A percentile compares a stretch with the other conserved stretches of the same genome.
Conservation (phyloP, 225 moss, liverwort and hornwort genomes). For the Ulota crispa region DNA sequence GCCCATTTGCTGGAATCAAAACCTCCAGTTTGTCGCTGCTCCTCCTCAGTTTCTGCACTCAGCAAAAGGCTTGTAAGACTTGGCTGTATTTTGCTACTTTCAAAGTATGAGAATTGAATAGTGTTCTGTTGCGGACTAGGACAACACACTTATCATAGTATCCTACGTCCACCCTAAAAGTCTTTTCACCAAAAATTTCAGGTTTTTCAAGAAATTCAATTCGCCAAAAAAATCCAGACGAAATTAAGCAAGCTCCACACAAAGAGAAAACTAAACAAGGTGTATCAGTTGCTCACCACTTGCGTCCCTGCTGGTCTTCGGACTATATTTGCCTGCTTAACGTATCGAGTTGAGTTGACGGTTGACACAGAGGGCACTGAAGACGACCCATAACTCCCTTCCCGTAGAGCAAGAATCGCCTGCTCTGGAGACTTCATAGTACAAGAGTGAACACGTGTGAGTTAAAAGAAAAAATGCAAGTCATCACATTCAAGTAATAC, state of each 20-base stretch:
- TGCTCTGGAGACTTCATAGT: constrained; percentile 62
- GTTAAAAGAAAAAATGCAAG: background rate
- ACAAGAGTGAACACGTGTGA: constrained; percentile 13
- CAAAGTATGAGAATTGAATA: background rate
- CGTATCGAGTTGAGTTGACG: background rate
- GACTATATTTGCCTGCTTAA: constrained; percentile 25
- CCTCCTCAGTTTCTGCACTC: constrained; percentile 54
- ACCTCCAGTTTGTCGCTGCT: constrained; percentile 58
- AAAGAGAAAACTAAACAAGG: background rate
- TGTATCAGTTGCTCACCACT: constrained; percentile 46
- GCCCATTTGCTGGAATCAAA: constrained; percentile 72
- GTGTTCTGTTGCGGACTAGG: background rate
- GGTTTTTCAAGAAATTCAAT: background rate
- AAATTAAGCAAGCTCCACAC: background rate
- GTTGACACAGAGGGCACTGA: background rate
- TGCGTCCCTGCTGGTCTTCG: constrained; percentile 65
- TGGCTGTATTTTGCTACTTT: background rate
- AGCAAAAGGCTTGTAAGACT: constrained; percentile 3
- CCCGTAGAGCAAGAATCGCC: constrained; percentile 48
- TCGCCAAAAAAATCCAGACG: background rate
- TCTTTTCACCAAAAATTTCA: constrained; percentile 1
- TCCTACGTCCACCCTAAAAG: background rate
- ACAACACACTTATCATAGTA: background rate
- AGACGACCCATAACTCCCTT: constrained; percentile 14
- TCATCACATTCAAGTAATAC: background rate